Conservation (phyloP, 208 protist species). For the Novymonas esmeraldas region DNA sequence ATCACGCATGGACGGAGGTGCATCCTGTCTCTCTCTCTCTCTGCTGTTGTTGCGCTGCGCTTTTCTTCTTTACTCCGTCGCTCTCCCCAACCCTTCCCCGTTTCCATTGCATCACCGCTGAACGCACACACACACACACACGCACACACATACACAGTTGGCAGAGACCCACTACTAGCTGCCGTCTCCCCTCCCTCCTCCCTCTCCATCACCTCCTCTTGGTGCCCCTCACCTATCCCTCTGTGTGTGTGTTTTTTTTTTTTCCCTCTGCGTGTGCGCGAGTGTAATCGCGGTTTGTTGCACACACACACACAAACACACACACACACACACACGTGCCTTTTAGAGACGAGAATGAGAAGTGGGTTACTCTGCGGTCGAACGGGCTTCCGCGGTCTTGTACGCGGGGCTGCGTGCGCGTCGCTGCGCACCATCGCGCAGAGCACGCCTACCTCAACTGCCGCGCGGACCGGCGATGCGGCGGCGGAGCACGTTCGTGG, state of each 20-base stretch:
- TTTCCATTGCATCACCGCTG: too few species aligned
- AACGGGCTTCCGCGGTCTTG: background rate
- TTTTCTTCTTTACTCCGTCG: background rate
- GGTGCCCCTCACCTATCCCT: background rate
- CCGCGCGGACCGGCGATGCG: too few species aligned
- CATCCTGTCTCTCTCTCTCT: background rate
- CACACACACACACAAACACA: too few species aligned
- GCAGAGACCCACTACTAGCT: background rate
- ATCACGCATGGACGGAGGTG: too few species aligned
- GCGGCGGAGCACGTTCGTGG: background rate
- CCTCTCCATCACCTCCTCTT: background rate
- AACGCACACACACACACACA: background rate
- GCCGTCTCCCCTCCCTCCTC: background rate
- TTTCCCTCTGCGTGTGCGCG: too few species aligned
- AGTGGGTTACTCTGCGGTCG: background rate
- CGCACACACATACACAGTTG: background rate
- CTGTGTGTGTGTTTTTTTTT: background rate
- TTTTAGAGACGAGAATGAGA: background rate
- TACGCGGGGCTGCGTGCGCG: background rate
- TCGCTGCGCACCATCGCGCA: conserved; percentile 2
- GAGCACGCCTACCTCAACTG: background rate
- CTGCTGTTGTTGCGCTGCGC: background rate
- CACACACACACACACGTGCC: too few species aligned
- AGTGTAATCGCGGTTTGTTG: too few species aligned
- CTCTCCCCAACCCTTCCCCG: too few species aligned